phyloP scores from a whole-genome alignment of 805 yeast species.

The Alloascoidea africana region DNA sequence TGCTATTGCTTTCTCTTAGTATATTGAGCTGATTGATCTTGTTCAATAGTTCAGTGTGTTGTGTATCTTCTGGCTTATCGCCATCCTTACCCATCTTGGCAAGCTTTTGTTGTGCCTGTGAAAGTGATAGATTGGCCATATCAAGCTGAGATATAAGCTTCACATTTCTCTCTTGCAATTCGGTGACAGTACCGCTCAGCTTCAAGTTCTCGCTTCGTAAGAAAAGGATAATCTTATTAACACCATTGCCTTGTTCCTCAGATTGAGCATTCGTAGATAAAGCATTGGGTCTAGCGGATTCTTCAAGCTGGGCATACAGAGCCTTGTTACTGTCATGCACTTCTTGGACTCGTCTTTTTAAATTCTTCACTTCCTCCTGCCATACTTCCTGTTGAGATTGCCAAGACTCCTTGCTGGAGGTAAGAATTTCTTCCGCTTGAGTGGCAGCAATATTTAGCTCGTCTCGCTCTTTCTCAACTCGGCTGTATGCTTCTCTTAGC shows the following conservation, averaged over 20 bases:
- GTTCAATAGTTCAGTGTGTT: slow-evolving; percentile 30
- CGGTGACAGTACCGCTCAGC: no score
- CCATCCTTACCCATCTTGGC: slow-evolving; percentile 20
- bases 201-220: no score
- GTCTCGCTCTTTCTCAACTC: slow-evolving; percentile 14
- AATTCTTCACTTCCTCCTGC: slow-evolving; percentile 31
- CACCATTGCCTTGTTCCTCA: no score
- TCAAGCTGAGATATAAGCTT: no score
- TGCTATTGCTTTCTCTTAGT: slow-evolving; percentile 51
- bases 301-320: slow-evolving; percentile 53
- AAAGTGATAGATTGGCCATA: slow-evolving; percentile 32
- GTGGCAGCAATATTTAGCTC: slow-evolving; percentile 11
- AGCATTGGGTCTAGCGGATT: no score
- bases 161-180: no score
- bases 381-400: slow-evolving; percentile 23
- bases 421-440: slow-evolving; percentile 18
- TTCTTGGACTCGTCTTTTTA: slow-evolving; percentile 34
- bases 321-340: slow-evolving; percentile 53
- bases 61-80: no score
- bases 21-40: slow-evolving; percentile 48
- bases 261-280: no score
- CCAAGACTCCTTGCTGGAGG: slow-evolving; percentile 28
- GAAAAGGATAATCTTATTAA: no score
- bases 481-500: slow-evolving; percentile 19
- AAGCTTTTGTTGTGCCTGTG: slow-evolving; percentile 31